A percentile compares a stretch with the other conserved stretches of the same genome.
phyloP scores from a whole-genome alignment of 768 basidiomycete species.

The Lentinula sp. region DNA sequence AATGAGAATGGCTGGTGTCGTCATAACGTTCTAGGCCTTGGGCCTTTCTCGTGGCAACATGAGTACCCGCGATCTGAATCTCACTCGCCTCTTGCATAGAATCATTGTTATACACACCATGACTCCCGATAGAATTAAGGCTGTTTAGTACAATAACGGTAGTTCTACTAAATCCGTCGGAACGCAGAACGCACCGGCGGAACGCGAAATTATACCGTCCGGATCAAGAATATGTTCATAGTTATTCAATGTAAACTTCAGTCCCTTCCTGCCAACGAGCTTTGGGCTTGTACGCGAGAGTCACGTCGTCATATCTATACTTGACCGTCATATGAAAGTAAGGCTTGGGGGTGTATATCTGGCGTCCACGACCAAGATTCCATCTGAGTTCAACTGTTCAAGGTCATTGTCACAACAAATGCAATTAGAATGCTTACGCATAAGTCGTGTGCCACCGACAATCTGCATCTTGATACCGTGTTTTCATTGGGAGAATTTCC shows the following conservation, averaged over 20 bases:
- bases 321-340: slow-evolving; percentile 62
- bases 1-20: too few species aligned
- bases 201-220: too few species aligned
- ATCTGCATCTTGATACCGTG: slow-evolving; percentile 31
- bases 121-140: too few species aligned
- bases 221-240: background rate
- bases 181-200: too few species aligned
- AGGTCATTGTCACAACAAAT: background rate
- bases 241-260: slow-evolving; percentile 39
- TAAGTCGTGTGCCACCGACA: slow-evolving; percentile 39
- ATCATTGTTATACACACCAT: too few species aligned
- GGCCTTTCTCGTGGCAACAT: too few species aligned
- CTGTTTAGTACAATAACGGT: too few species aligned
- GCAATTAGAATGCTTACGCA: slow-evolving; percentile 36
- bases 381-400: slow-evolving; percentile 23
- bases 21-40: too few species aligned
- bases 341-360: slow-evolving; percentile 38
- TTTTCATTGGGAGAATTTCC: slow-evolving; percentile 35
- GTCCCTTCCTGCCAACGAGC: slow-evolving; percentile 44
- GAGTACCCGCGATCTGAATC: too few species aligned
- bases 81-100: too few species aligned
- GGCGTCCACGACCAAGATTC: slow-evolving; percentile 54
- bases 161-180: background rate
- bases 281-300: slow-evolving; percentile 50
- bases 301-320: slow-evolving; percentile 42